Evolutionary conservation across 371 early-diverging fungal genomes (phyloP), one percentile per base, ranked within the genome.

Genomic region (Apophysomyces variabilis): DNA sequence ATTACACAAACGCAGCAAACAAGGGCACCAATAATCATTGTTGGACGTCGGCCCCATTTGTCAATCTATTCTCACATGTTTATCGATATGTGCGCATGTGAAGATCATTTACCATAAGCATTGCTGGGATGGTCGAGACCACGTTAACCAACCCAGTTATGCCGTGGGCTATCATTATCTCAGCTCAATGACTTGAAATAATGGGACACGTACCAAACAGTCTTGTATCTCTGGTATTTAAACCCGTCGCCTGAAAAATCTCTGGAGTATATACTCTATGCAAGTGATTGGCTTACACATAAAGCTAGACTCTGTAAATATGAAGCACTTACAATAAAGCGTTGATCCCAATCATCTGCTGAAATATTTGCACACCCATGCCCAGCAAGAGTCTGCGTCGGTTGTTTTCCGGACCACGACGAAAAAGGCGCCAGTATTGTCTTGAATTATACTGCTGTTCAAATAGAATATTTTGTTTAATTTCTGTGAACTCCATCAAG

Each of bases 321-420:
- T 21, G 1, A 36, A 21, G 9, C 21, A 57, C 72, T 69, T 89
- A 92, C 90, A 92, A 82, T 58, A 90, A 74, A 13, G 86, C 86
- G 72, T 89, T 93, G 72, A 90, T 88, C 21, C 93, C 93, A 6
- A 88, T 91, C 7, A 91, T 77, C 72, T 93, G 93, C 64, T 90
- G 90, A 67, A 91, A 87, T 35, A 79, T 79, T 68, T 93, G 95
- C 50, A 91, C 86, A 8, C 82, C 71, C 56, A 93, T 78, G 12
- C 91, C 94, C 16, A 95, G 71, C 32, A 87, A 67, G n/a, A 90
- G 68, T 38, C 94, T 87, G 8, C 85, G 82, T 16, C 70, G 65
- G 36, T 80, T 78, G 32, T 87, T 84, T 45, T 85, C 75, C 61
- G 90, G 80, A 66, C 69, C 16, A 75, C 68, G 62, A 6, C 69